A percentile compares a stretch with the other conserved stretches of the same genome.
Conservation (phyloP, 2,329 filamentous ascomycete genomes). For the Sporothrix sp. region DNA sequence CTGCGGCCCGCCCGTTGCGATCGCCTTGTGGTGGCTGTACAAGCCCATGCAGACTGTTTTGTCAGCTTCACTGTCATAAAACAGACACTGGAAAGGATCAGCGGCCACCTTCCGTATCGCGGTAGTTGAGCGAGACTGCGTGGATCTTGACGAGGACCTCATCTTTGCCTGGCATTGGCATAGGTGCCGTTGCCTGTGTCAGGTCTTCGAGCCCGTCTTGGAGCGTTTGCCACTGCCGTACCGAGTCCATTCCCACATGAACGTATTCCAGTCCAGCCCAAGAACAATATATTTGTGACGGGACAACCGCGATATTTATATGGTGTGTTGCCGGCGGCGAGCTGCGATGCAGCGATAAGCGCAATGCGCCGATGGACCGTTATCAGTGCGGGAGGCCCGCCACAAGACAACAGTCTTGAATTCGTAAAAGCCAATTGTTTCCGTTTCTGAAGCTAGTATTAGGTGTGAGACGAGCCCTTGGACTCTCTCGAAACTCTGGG, state of each 20-base stretch:
- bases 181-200: conserved; percentile 31
- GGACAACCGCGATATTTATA: too few species aligned
- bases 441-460: conserved; percentile 4
- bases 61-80: background rate
- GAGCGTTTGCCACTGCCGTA: conserved; percentile 43
- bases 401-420: too few species aligned
- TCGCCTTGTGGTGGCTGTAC: conserved; percentile 55
- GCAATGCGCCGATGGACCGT: background rate
- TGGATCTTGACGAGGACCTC: conserved; percentile 43
- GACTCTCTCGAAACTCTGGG: background rate
- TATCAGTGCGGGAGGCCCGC: background rate
- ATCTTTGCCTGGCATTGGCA: conserved; percentile 38
- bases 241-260: conserved; percentile 3
- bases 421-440: background rate
- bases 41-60: conserved; percentile 50
- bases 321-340: too few species aligned
- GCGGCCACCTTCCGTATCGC: conserved; percentile 41
- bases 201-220: conserved; percentile 49
- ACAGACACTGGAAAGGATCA: too few species aligned
- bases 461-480: background rate
- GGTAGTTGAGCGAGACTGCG: conserved; percentile 40
- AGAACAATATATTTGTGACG: too few species aligned
- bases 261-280: too few species aligned
- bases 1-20: conserved; percentile 28
- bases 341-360: background rate